Evolutionary conservation across 1,139 yeast genomes (phyloP).

Genomic region (Geotrichum siamense): DNA sequence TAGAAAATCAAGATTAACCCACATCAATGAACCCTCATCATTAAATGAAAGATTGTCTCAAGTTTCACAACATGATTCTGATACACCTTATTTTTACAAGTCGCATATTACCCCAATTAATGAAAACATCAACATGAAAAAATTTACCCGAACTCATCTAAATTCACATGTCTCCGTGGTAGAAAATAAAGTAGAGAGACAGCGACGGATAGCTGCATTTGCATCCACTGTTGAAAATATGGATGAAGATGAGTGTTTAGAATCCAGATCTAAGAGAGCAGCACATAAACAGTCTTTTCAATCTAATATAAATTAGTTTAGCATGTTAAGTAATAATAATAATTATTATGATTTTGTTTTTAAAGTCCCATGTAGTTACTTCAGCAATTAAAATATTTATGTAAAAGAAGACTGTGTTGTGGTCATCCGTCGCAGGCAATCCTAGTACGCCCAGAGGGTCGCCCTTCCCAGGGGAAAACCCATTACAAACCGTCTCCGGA

Average conservation of each 20-base stretch:
- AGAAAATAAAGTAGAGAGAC: slow-evolving; percentile 66
- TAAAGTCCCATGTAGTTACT: too few species aligned
- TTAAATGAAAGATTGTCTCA: not conserved
- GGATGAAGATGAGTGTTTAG: slow-evolving; percentile 23
- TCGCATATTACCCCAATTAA: not conserved
- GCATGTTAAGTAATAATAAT: too few species aligned
- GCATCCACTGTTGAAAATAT: slow-evolving; percentile 47
- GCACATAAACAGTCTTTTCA: not conserved
- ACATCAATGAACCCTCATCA: not conserved
- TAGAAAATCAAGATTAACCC: not conserved
- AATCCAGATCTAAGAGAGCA: slow-evolving; percentile 1
- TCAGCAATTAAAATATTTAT: too few species aligned
- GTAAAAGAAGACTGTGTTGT: too few species aligned
- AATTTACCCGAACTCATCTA: slow-evolving; percentile 2
- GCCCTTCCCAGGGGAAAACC: too few species aligned
- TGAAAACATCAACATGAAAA: not conserved
- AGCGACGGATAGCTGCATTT: slow-evolving; percentile 74
- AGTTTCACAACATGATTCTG: not conserved
- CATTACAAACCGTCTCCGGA: too few species aligned
- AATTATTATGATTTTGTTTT: too few species aligned
- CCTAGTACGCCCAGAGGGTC: too few species aligned
- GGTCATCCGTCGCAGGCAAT: too few species aligned
- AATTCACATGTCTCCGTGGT: slow-evolving; percentile 23
- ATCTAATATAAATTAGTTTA: not conserved
- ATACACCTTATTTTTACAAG: not conserved